Conservation (phyloP, 2,329 filamentous ascomycete genomes). For the Hortaea werneckii region DNA sequence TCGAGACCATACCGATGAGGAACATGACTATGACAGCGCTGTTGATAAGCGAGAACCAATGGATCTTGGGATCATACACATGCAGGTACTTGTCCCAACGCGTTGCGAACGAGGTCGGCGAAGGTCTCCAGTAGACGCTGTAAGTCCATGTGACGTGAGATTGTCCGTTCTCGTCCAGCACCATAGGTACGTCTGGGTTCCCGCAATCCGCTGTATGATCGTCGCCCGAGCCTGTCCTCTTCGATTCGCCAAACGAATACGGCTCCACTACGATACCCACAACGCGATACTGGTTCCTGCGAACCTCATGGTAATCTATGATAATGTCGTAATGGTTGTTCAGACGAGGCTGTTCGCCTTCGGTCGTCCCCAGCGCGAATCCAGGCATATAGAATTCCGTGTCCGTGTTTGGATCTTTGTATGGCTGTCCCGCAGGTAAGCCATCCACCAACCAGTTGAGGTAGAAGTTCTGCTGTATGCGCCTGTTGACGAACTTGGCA, state of each 20-base stretch:
- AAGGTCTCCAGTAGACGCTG: conserved; percentile 79
- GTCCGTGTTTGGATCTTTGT: conserved; percentile 64
- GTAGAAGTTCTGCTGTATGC: conserved; percentile 78
- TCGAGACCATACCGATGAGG: conserved; percentile 80
- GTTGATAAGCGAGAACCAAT: conserved; percentile 98
- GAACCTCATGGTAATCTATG: conserved; percentile 82
- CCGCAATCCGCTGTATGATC: conserved; percentile 49
- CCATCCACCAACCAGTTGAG: conserved; percentile 95
- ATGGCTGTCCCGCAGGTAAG: conserved; percentile 76
- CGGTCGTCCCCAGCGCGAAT: conserved; percentile 58
- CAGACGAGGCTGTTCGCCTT: conserved; percentile 50
- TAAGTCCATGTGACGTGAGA: conserved; percentile 79
- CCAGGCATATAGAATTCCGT: conserved; percentile 84
- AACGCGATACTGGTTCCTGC: conserved; percentile 64
- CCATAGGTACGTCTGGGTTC: conserved; percentile 45
- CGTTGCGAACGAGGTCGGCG: conserved; percentile 82
- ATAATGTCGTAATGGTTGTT: conserved; percentile 96
- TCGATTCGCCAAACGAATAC: conserved; percentile 54
- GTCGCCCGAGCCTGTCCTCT: conserved; percentile 41
- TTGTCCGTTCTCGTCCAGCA: conserved; percentile 50
- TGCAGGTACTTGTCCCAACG: conserved; percentile 98
- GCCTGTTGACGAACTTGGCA: conserved; percentile 69
- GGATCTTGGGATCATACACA: conserved; percentile 94
- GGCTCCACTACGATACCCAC: conserved; percentile 88
- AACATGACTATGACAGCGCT: conserved; percentile 92